These are phyloP conservation scores for Corylus americana DNA, from an alignment of 306 rosid species.

Conservation along the genomic window DNA sequence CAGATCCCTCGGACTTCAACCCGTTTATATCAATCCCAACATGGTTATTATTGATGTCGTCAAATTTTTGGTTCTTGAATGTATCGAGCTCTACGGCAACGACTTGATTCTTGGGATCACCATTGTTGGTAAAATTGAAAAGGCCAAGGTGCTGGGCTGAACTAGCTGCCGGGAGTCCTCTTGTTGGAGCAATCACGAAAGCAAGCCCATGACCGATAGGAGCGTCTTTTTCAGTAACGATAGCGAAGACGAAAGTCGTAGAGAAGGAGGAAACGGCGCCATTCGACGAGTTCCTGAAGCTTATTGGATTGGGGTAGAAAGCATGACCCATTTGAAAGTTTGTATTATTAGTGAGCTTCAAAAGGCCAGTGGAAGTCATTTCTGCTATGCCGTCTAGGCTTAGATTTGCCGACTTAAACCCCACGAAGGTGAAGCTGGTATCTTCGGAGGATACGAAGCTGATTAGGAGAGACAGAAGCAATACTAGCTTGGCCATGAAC, in stretches of 20 bases:
- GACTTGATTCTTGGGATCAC: slow-evolving; percentile 40
- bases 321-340: slow-evolving; percentile 52
- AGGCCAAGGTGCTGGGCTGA: slow-evolving; percentile 58
- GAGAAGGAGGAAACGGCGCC: slow-evolving; percentile 50
- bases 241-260: slow-evolving; percentile 59
- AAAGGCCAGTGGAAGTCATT: slow-evolving; percentile 43
- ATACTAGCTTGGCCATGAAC: slow-evolving; percentile 27
- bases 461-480: too few species aligned
- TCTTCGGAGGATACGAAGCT: slow-evolving; percentile 26
- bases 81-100: slow-evolving; percentile 71
- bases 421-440: slow-evolving; percentile 44
- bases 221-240: slow-evolving; percentile 30
- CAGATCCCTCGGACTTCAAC: slow-evolving; percentile 28
- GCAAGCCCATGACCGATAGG: slow-evolving; percentile 64
- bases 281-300: slow-evolving; percentile 40
- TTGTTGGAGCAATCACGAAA: slow-evolving; percentile 52
- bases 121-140: slow-evolving; percentile 43
- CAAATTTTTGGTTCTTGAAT: slow-evolving; percentile 40
- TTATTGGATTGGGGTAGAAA: slow-evolving; percentile 49
- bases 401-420: slow-evolving; percentile 44
- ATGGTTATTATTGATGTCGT: slow-evolving; percentile 63
- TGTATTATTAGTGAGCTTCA: slow-evolving; percentile 55
- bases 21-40: slow-evolving; percentile 66
- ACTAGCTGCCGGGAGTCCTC: slow-evolving; percentile 37
- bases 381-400: slow-evolving; percentile 51